Percentiles rank a stretch among this genome's conserved stretches.
phyloP scores from a whole-genome alignment of 495 filamentous ascomycete genomes.

The Aspergillus egyptiacus region DNA sequence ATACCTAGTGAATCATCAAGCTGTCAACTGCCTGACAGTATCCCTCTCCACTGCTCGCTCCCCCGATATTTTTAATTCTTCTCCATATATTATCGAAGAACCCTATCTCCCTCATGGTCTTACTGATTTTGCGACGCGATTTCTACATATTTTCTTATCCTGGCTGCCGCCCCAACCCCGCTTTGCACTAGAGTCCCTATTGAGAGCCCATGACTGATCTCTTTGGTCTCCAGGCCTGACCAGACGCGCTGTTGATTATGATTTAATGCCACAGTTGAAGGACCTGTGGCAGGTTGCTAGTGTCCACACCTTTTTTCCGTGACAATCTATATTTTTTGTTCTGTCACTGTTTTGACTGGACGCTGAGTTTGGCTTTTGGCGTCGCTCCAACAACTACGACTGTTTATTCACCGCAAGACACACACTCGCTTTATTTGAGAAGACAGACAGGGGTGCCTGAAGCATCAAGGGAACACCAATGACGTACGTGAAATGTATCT shows the following conservation, averaged over 20 bases:
- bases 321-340: no score
- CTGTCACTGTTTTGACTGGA: neutral
- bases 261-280: neutral
- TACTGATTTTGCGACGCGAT: neutral
- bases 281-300: neutral
- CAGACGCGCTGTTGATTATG: neutral
- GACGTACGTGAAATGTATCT: constrained; percentile 14
- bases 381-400: neutral
- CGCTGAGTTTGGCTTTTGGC: neutral
- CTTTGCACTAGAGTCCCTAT: neutral
- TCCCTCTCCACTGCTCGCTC: neutral
- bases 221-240: neutral
- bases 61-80: neutral
- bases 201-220: neutral
- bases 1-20: constrained; percentile 10
- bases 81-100: constrained; percentile 1
- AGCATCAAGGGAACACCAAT: constrained; percentile 7
- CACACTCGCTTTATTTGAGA: neutral
- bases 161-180: neutral
- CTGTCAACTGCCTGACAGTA: constrained; percentile 6
- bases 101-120: neutral
- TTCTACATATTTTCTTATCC: neutral
- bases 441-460: neutral
- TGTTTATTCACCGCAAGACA: neutral
- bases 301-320: neutral